Evolutionary conservation across 2,329 filamentous ascomycete genomes (phyloP).

Genomic region (Sporothrix brasiliensis): DNA sequence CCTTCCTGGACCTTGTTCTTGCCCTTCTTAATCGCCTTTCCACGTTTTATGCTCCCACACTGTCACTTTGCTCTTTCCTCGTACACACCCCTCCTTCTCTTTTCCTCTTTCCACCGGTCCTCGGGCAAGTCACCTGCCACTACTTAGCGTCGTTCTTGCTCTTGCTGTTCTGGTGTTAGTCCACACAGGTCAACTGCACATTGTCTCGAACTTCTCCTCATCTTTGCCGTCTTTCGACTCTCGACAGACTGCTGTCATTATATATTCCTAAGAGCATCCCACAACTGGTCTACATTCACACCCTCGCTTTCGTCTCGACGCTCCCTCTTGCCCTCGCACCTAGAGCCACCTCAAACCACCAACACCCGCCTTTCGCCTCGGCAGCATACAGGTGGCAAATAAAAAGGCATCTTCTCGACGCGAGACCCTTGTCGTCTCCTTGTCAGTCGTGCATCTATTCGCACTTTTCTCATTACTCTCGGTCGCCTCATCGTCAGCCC

Average conservation of each 20-base stretch:
- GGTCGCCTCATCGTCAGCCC: conserved; percentile 13
- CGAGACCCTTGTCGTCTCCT: background rate
- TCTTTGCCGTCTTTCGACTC: background rate
- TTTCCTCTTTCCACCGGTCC: background rate
- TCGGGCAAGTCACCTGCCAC: conserved; percentile 18
- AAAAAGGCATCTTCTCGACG: conserved; percentile 11
- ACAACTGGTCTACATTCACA: background rate
- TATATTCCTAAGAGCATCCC: conserved; percentile 1
- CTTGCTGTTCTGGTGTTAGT: conserved; percentile 19
- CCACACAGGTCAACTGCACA: conserved; percentile 3
- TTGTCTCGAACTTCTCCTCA: conserved; percentile 9
- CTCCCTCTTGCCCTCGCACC: background rate
- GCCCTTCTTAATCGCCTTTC: background rate
- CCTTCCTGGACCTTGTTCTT: background rate
- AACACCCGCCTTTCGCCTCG: background rate
- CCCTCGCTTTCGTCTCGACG: too few species aligned
- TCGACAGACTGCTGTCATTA: background rate
- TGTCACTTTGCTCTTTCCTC: conserved; percentile 1
- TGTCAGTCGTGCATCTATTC: background rate
- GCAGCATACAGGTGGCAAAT: background rate
- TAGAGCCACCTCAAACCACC: background rate
- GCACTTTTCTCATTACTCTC: background rate
- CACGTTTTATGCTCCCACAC: background rate
- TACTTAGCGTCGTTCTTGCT: conserved; percentile 8
- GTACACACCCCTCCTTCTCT: background rate